Evolutionary conservation across 805 yeast species (phyloP), one percentile per base, ranked within the genome.

Genomic region (Spathaspora gorwiae): DNA sequence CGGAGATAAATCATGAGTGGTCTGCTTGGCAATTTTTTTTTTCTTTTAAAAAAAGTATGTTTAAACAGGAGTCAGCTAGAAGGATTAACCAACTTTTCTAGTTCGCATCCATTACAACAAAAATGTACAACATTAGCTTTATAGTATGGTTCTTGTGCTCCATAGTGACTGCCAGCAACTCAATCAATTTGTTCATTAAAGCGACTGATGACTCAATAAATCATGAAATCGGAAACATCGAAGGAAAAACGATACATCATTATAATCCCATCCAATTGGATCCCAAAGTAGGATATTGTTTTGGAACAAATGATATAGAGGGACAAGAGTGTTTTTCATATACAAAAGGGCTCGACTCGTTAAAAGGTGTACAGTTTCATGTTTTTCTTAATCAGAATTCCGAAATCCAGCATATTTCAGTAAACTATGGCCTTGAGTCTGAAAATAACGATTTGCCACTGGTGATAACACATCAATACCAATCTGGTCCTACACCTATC

Each of bases 291-390:
- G 44, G 37, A 32, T 50, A 43, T 39, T 50, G 54, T 42, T 35
- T 50, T 29, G 72, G 74, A 10, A 66, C 74, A 24, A 46, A 51
- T 6, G 68, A 62, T 42, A 36, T 66, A 6, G 46, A 51, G 6
- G 47, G 54, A 43, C 57, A 58, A 29, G 65, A 57, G n/a, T 70
- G 75, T 43, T 66, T 71, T 45, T 46, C 59, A 15, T 45, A 42
- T 27, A 7, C 40, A 3, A 39, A 34, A 30, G 47, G 49, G 1
- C 33, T 26, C 10, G 26, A 15, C 13, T 24, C 36, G 4, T 44
- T 43, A 26, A 40, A 44, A 11, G 30, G 33, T n/a, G 40, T 35
- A 4, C 15, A 37, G 11, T 47, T 47, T 11, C 39, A 41, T 15
- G 37, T 53, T 3, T 47, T 48, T 45, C 32, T 47, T 31, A 37